Base-by-base conservation (phyloP, 176 grass and related monocot genomes). In the Cymbopogon citratus region DNA sequence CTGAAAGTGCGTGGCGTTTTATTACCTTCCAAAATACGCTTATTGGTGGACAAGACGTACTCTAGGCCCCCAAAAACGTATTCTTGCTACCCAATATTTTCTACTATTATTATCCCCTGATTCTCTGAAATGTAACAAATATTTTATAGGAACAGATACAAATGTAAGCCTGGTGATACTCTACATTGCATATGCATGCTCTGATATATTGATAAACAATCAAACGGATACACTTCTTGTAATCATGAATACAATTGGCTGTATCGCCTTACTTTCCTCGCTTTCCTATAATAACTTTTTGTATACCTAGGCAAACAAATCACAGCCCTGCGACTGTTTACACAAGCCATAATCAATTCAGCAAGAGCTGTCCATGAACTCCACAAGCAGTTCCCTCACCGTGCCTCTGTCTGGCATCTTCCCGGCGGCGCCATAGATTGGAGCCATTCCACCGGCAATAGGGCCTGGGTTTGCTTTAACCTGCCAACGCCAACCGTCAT, bases 361-460 rank as follows among this genome's bases (percentile, higher is more conserved):
- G 80, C 96, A 99, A 73, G 91, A 91, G 79, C 84, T 84, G 63
- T 95, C 96, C 96, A 99, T 99, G 85, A 91, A 99, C 83, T 95
- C 96, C 38, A 99, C 87, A n/a, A 95, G 80, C 23, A 99, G 75
- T 65, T 99, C 96, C 60, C 79, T 80, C n/a, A 95, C 89, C 70
- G 87, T 95, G 77, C 92, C 96, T 87, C 96, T 87, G 85, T 99
- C 96, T 0, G 96, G 96, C 96, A 99, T 99, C 90, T 95, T 99
- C 82, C 96, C 92, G 9, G 92, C 96, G 0, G 92, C 91, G 12
- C 96, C 96, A 18, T 99, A 99, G 62, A 95, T 91, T 3, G 96
- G 96, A 49, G 96, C 96, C 64, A 78, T 74, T 9, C 96, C 96
- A 18, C 96, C 91, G 3, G 29, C 90, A 43, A 99, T 91, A 65